Evolutionary conservation across 2,329 filamentous ascomycete species (phyloP), one percentile per base, ranked within the genome.

Genomic region (Microdochium paspali): DNA sequence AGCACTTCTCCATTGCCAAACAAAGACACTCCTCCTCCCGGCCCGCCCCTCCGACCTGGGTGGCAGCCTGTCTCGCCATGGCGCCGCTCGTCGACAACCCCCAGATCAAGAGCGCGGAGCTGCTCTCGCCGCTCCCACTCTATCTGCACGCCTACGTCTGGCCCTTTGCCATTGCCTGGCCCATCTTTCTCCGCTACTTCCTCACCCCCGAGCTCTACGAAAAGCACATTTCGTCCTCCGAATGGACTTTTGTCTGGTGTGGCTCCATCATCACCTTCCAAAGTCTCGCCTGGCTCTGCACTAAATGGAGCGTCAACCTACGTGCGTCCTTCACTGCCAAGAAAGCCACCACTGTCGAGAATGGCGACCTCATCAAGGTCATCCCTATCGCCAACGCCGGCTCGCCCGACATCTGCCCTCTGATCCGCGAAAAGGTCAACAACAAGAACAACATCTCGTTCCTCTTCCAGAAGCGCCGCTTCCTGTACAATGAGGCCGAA

Each of bases 191-290:
- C 54, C 81, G 87, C 64, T 82, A 90, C 67, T 97, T 95, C 66
- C 80, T 95, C 47, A 85, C 82, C 21, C 75, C 82, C 51, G 84
- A 89, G 47, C 82, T 87, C 55, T 98, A 98, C 67, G 85, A 95
- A 55, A 85, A 84, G 62, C 84, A 97, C 71, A 94, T 98, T 54
- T 81, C 86, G 58, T 90, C 85, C n/a, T 83, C 86, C 57, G 93
- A 98, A 74, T 98, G 93, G 91, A 97, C 94, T 1, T 95, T 95
- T 64, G 88, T 98, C 53, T 98, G 88, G 83, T 80, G 85, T 55
- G 91, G 87, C 59, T 77, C 82, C 56, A 96, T 98, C 62, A 76
- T 94, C 64, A 95, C 90, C 10, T 61, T 85, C 48, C 94, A 98
- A 72, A 83, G 87, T 53, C 77, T 98, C 53, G 71, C 90, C 57